Evolutionary conservation across 2,329 filamentous ascomycete genomes (phyloP).

Genomic region (Ceratocystis lukuohia): DNA sequence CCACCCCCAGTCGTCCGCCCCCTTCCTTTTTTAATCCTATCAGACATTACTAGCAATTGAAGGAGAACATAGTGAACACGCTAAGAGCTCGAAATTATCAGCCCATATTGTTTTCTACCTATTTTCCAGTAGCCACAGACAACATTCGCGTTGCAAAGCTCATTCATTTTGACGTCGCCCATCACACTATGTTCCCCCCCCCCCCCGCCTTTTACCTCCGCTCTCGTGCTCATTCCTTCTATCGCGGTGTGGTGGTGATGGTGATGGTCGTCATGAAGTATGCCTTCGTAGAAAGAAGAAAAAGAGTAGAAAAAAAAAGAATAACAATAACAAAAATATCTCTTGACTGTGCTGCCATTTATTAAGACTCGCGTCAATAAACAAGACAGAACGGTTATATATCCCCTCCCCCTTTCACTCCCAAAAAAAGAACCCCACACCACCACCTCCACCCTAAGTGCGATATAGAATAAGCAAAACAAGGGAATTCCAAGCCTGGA

Average conservation of each 20-base stretch:
- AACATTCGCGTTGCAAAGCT: neutral
- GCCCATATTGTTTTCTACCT: too few species aligned
- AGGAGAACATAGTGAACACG: too few species aligned
- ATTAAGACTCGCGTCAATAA: conserved; percentile 1
- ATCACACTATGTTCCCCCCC: neutral
- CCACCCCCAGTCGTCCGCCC: too few species aligned
- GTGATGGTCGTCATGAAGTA: neutral
- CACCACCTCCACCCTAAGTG: neutral
- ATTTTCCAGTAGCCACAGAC: too few species aligned
- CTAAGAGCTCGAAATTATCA: too few species aligned
- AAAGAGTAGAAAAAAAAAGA: neutral
- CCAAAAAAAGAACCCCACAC: too few species aligned
- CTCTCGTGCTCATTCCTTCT: neutral
- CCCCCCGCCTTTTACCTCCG: neutral
- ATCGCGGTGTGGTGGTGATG: neutral
- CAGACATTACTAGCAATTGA: too few species aligned
- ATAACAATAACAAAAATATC: neutral
- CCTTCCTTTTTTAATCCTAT: too few species aligned
- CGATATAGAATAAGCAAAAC: neutral
- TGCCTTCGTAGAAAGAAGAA: neutral
- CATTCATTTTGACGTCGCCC: too few species aligned
- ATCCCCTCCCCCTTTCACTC: neutral
- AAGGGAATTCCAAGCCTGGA: neutral
- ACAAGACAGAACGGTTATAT: conserved; percentile 1
- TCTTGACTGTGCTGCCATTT: neutral